Evolutionary conservation across 768 basidiomycete species (phyloP).

Genomic region (Hypholoma sublateritium): DNA sequence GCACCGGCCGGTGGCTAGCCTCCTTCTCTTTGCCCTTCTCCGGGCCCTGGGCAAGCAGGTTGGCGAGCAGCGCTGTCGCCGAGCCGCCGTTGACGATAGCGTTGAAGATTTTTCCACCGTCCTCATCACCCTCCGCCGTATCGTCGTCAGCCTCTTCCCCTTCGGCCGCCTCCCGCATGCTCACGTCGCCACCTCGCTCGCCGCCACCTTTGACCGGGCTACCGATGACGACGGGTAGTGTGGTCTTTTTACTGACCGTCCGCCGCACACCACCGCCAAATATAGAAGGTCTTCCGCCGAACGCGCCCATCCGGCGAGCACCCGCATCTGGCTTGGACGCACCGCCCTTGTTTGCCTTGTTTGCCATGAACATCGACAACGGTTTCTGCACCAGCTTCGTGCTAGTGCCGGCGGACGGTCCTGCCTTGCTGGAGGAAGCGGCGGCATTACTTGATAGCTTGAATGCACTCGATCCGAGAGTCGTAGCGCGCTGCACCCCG

Average conservation of each 20-base stretch:
- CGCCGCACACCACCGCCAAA: conserved; percentile 30
- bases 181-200: conserved; percentile 15
- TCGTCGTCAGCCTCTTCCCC: conserved; percentile 13
- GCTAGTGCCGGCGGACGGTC: background rate
- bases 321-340: background rate
- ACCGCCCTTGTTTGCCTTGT: conserved; percentile 16
- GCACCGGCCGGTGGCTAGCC: conserved; percentile 18
- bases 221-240: conserved; percentile 44
- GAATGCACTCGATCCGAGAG: conserved; percentile 18
- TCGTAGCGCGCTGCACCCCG: conserved; percentile 19
- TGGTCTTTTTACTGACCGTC: conserved; percentile 42
- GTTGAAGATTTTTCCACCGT: conserved; percentile 15
- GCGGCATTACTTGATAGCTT: conserved; percentile 12
- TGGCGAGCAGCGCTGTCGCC: conserved; percentile 11
- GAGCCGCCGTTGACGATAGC: conserved; percentile 12
- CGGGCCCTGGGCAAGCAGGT: conserved; percentile 9
- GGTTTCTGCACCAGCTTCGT: conserved; percentile 26
- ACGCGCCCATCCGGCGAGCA: conserved; percentile 12
- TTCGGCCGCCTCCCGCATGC: conserved; percentile 13
- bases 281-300: conserved; percentile 18
- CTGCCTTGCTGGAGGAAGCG: conserved; percentile 12
- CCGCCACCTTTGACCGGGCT: conserved; percentile 48
- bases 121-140: background rate
- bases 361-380: conserved; percentile 25
- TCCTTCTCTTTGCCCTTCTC: conserved; percentile 36